These are phyloP conservation scores for Hymenoscyphus albidus DNA, from an alignment of 2,329 filamentous ascomycete genomes.

Conservation along the genomic window DNA sequence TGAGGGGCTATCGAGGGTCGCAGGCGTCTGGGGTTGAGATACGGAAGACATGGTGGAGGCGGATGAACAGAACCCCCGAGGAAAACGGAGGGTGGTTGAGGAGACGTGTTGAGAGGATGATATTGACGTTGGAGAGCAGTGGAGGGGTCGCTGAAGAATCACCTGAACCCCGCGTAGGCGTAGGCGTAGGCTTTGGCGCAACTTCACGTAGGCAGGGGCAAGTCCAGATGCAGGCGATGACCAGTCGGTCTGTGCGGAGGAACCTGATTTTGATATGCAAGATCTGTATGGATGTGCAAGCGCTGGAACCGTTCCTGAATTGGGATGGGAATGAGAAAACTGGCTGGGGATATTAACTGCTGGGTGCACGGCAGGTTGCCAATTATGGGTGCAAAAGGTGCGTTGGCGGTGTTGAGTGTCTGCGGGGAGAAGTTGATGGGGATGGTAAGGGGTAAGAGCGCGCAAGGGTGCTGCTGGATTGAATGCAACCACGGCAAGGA, in stretches of 20 bases:
- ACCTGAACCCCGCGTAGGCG: constrained; percentile 10
- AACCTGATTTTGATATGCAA: neutral
- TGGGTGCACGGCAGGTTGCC: neutral
- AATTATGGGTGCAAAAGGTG: neutral
- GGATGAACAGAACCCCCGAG: constrained; percentile 19
- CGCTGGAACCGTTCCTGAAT: constrained; percentile 1
- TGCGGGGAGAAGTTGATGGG: neutral
- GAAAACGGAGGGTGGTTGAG: neutral
- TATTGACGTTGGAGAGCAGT: constrained; percentile 9
- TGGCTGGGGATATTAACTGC: neutral
- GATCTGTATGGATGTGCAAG: constrained; percentile 1
- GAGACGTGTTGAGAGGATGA: constrained; percentile 2
- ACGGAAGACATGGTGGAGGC: constrained; percentile 31
- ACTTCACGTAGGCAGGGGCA: neutral
- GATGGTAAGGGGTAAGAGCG: neutral
- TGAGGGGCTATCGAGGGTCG: constrained; percentile 28
- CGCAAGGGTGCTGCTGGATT: neutral
- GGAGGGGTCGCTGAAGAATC: constrained; percentile 7
- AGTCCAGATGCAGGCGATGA: neutral
- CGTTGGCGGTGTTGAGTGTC: neutral
- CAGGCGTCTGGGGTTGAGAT: constrained; percentile 33
- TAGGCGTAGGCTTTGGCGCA: neutral
- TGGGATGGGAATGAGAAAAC: neutral
- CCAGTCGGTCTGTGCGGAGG: neutral
- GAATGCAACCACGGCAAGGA: neutral